Evolutionary conservation across 805 yeast species (phyloP).

Genomic region (Alloascoidea africana): DNA sequence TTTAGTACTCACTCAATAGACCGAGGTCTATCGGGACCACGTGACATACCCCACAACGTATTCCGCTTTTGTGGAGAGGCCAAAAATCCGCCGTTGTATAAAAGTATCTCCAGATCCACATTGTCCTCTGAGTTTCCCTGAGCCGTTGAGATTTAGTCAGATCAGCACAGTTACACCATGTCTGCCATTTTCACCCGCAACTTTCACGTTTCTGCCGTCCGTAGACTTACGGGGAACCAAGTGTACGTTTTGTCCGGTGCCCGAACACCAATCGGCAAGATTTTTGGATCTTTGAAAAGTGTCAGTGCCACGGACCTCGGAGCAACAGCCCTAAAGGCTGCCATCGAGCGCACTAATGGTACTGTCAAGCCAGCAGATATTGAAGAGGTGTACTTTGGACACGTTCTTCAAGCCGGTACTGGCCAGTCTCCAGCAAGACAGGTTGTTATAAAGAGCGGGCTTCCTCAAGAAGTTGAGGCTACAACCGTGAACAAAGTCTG

Average conservation of each 20-base stretch:
- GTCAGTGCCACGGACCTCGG: slow-evolving; percentile 71
- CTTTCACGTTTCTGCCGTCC: background rate
- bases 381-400: slow-evolving; percentile 84
- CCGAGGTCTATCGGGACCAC: too few species aligned
- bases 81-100: too few species aligned
- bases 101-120: too few species aligned
- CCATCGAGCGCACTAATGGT: slow-evolving; percentile 57
- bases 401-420: slow-evolving; percentile 78
- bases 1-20: too few species aligned
- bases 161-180: background rate
- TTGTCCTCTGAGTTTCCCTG: too few species aligned
- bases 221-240: slow-evolving; percentile 10
- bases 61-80: too few species aligned
- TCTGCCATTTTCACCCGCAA: background rate
- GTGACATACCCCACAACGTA: too few species aligned
- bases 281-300: slow-evolving; percentile 68
- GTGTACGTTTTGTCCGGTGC: slow-evolving; percentile 82
- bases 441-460: slow-evolving; percentile 80
- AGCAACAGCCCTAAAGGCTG: slow-evolving; percentile 73
- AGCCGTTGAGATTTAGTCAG: too few species aligned
- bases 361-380: slow-evolving; percentile 51
- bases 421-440: slow-evolving; percentile 98
- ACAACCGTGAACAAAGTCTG: slow-evolving; percentile 91
- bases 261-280: slow-evolving; percentile 91
- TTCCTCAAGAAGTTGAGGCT: slow-evolving; percentile 68